Percentiles rank a stretch among this genome's conserved stretches.
phyloP scores from a whole-genome alignment of 2,329 filamentous ascomycete genomes.

The Aspergillus aculeatinus region DNA sequence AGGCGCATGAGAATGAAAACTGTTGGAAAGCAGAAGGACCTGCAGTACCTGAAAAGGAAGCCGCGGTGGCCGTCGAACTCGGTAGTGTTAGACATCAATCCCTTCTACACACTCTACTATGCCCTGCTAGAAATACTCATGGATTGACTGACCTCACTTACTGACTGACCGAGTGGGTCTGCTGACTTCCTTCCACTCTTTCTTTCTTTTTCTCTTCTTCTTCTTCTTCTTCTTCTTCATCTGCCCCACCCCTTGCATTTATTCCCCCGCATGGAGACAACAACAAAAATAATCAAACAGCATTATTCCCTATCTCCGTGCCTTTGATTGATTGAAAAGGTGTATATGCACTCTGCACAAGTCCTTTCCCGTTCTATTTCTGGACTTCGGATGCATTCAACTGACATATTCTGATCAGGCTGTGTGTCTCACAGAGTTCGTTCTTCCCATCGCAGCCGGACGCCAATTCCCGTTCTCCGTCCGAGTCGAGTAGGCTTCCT shows the following conservation, averaged over 20 bases:
- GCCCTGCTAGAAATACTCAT: no score
- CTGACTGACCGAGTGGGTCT: background rate
- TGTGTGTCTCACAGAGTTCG: background rate
- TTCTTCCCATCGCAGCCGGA: background rate
- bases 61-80: no score
- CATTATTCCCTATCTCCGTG: background rate
- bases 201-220: background rate
- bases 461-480: background rate
- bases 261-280: background rate
- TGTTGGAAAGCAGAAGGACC: no score
- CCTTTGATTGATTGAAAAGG: background rate
- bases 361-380: background rate
- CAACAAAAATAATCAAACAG: background rate
- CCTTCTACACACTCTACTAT: no score
- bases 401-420: background rate
- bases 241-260: background rate
- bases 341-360: no score
- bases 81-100: background rate
- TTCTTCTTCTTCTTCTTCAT: background rate
- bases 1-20: no score
- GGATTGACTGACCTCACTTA: no score
- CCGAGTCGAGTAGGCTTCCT: background rate
- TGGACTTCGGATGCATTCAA: background rate
- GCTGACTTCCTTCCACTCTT: background rate
- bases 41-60: no score